Conservation (phyloP, 768 basidiomycete species). For the Suillus alpinus region DNA sequence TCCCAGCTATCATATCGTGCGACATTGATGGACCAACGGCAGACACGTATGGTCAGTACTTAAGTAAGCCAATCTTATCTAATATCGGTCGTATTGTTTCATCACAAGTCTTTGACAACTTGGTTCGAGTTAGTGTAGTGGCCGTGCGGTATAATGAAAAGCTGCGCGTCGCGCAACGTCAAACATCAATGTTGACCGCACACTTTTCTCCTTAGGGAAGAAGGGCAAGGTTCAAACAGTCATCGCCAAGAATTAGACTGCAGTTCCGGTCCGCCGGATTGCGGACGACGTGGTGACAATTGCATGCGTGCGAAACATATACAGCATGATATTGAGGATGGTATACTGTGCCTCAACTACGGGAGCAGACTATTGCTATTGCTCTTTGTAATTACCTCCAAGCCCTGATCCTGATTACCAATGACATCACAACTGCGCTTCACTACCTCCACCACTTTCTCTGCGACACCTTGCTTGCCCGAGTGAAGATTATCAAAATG, state of each 20-base stretch:
- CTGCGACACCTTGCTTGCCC: constrained; percentile 57
- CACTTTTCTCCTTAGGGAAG: constrained; percentile 9
- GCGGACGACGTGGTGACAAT: background rate
- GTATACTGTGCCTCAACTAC: background rate
- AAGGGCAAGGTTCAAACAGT: constrained; percentile 5
- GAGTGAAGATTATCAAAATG: constrained; percentile 20
- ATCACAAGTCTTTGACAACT: constrained; percentile 15
- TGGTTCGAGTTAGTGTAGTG: constrained; percentile 11
- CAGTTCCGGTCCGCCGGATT: background rate
- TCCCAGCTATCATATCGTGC: constrained; percentile 1
- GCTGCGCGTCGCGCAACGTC: constrained; percentile 23
- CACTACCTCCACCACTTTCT: constrained; percentile 78
- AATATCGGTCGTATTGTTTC: background rate
- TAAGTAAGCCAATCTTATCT: background rate
- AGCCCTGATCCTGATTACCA: constrained; percentile 49
- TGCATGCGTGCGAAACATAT: background rate
- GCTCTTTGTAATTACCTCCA: constrained; percentile 19
- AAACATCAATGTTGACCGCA: constrained; percentile 23
- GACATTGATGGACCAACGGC: background rate
- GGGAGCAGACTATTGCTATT: constrained; percentile 2
- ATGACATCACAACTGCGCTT: constrained; percentile 61
- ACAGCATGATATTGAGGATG: constrained; percentile 1
- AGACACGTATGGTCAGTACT: background rate
- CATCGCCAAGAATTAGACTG: background rate
- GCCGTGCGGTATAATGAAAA: constrained; percentile 18